Conservation (phyloP, 805 yeast genomes). For the Candida maltosa region DNA sequence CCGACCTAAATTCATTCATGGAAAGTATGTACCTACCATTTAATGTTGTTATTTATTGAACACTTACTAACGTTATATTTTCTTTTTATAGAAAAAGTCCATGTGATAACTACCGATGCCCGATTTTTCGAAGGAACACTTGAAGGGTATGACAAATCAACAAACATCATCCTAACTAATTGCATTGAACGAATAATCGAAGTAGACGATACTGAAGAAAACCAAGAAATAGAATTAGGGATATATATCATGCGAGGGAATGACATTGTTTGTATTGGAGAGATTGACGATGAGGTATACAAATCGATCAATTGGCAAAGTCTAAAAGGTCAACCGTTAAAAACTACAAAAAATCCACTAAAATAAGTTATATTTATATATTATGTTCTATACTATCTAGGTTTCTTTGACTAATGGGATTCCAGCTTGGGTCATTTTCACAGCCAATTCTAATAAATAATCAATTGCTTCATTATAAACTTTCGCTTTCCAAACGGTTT, state of each 20-base stretch:
- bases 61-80: not conserved
- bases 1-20: constrained; percentile 28
- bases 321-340: constrained; percentile 29
- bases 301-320: constrained; percentile 38
- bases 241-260: constrained; percentile 57
- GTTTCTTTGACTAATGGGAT: constrained; percentile 23
- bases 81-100: constrained; percentile 29
- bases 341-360: constrained; percentile 39
- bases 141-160: constrained; percentile 61
- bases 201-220: constrained; percentile 33
- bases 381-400: constrained; percentile 1
- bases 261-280: constrained; percentile 54
- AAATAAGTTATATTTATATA: not conserved
- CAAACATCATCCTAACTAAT: constrained; percentile 54
- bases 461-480: constrained; percentile 91
- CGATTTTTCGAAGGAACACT: constrained; percentile 41
- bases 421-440: constrained; percentile 74
- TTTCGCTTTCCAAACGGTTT: constrained; percentile 87
- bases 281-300: constrained; percentile 43
- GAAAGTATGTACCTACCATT: constrained; percentile 24
- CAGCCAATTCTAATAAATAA: constrained; percentile 78
- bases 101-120: constrained; percentile 42
- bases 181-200: constrained; percentile 51
- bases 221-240: constrained; percentile 44
- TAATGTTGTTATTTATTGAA: constrained; percentile 1